Conservation (phyloP, 768 basidiomycete genomes). For the Rhizopogon roseolus region DNA sequence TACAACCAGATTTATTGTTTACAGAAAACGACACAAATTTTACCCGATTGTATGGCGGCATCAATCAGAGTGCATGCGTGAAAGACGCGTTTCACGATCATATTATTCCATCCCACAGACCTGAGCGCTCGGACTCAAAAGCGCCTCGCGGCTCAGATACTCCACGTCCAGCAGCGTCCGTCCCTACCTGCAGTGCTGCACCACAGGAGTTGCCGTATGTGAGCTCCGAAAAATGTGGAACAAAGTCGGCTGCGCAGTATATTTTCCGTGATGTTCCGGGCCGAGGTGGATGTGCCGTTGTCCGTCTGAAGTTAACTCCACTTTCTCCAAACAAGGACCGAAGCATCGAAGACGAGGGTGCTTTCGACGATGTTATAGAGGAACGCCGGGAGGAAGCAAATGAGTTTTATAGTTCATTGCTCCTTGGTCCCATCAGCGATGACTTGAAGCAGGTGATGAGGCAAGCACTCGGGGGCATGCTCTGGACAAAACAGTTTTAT, state of each 20-base stretch:
- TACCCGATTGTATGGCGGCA: constrained; percentile 81
- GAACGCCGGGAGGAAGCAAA: constrained; percentile 91
- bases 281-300: constrained; percentile 91
- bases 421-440: constrained; percentile 80
- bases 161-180: background rate
- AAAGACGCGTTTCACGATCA: constrained; percentile 99
- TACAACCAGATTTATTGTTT: constrained; percentile 82
- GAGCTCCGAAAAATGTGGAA: constrained; percentile 83
- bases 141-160: background rate
- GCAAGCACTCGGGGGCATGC: constrained; percentile 93
- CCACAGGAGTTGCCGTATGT: constrained; percentile 43
- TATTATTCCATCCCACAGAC: constrained; percentile 81
- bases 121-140: constrained; percentile 23
- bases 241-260: constrained; percentile 94
- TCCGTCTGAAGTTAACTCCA: constrained; percentile 89
- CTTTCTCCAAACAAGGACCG: constrained; percentile 66
- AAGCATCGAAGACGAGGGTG: constrained; percentile 80
- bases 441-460: constrained; percentile 96
- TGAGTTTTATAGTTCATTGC: constrained; percentile 86
- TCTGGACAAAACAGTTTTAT: constrained; percentile 99
- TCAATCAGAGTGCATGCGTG: constrained; percentile 77
- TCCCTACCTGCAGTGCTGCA: background rate
- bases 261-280: constrained; percentile 82
- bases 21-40: constrained; percentile 99
- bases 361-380: constrained; percentile 87